A percentile compares a stretch with the other conserved stretches of the same genome.
phyloP scores from a whole-genome alignment of 371 early-diverging fungal genomes.

The Actinomortierella ambigua region DNA sequence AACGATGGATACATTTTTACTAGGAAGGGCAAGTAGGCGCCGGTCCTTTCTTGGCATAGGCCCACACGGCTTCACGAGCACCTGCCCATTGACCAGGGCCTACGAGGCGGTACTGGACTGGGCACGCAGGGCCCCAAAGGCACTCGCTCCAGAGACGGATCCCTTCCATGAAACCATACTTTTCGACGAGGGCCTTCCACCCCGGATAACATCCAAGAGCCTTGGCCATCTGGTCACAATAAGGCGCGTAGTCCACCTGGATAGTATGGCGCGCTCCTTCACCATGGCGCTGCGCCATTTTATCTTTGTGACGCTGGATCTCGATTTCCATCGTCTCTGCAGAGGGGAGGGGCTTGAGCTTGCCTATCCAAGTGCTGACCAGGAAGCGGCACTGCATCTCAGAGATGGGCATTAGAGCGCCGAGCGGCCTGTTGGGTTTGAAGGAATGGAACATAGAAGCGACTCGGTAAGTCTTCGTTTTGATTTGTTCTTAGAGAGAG shows the following conservation, averaged over 20 bases:
- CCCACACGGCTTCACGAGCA: slow-evolving; percentile 36
- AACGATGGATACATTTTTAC: no score
- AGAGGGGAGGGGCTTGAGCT: slow-evolving; percentile 29
- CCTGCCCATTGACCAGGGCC: slow-evolving; percentile 52
- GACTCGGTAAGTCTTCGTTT: no score
- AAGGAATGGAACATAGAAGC: not conserved
- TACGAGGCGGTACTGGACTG: slow-evolving; percentile 48
- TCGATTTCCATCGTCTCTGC: slow-evolving; percentile 46
- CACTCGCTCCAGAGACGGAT: slow-evolving; percentile 29
- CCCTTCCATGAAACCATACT: slow-evolving; percentile 25
- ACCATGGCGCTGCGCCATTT: slow-evolving; percentile 22
- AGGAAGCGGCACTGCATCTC: slow-evolving; percentile 55
- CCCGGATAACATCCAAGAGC: slow-evolving; percentile 52
- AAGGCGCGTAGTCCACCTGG: slow-evolving; percentile 47
- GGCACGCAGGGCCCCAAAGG: slow-evolving; percentile 50
- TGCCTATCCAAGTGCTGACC: slow-evolving; percentile 44
- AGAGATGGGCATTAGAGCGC: slow-evolving; percentile 52
- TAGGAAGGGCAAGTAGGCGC: no score
- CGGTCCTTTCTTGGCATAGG: slow-evolving; percentile 15
- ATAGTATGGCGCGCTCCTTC: slow-evolving; percentile 51
- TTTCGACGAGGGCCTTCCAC: slow-evolving; percentile 28
- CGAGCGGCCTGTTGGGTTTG: slow-evolving; percentile 44
- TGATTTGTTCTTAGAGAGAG: no score
- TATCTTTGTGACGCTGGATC: slow-evolving; percentile 17
- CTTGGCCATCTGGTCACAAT: slow-evolving; percentile 49